Evolutionary conservation across 1,139 yeast genomes (phyloP), one percentile per base, ranked within the genome.

Genomic region (Nadsonia starkeyi-henricii): DNA sequence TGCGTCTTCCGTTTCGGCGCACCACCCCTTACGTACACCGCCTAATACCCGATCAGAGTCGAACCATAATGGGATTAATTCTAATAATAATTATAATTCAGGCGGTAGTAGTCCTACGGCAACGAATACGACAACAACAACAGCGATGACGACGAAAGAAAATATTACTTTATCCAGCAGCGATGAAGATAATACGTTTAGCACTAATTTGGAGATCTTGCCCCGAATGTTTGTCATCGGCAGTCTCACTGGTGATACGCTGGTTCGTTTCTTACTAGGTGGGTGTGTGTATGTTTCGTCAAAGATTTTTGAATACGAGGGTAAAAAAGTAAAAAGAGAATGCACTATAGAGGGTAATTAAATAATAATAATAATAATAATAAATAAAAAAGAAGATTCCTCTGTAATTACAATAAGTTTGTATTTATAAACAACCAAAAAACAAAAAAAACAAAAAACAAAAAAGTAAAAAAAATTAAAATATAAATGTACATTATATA

Each of bases 171-270:
- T 23, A 9, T 23, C 9, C 8, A 23, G 28, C 28, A 23, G 28
- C 5, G 28, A 41, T 17, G n/a, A 28, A 20, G 33, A 39, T 13
- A 18, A 43, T 12, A 19, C 36, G 18, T 44, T 47, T 13, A 41
- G 42, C 48, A 19, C 53, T 50, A 23, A 48, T 53, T 20, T 51
- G 45, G 45, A 55, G 54, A 21, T 48, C 45, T 57, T 33, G 46
- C 52, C 41, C 43, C 49, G 15, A 49, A 52, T 23, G 54, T 63
- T 55, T 51, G 58, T 57, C 2, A 51, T 63, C 43, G 67, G 67
- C 9, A 60, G 64, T 49, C 50, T 63, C 20, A 55, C 62, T 8
- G 67, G 67, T 9, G 67, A 63, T 49, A 55, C 65, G 1, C 51
- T 63, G 28, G 65, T 63, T 5, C 55, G 67, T 36, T 60, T 60